phyloP scores from a whole-genome alignment of 345 rosid genomes.

The Lepidium aucheri region DNA sequence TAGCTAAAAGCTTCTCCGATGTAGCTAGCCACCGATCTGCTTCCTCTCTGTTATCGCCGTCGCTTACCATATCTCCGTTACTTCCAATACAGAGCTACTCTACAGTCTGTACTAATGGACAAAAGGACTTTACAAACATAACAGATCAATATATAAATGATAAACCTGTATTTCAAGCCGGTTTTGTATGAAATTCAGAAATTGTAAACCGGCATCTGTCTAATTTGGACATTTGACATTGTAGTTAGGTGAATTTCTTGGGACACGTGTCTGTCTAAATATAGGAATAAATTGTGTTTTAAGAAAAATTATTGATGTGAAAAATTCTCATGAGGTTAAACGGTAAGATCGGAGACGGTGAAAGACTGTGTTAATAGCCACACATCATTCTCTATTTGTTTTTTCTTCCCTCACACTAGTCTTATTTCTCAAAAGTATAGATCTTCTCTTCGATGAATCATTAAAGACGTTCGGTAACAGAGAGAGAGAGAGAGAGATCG shows the following conservation, averaged over 20 bases:
- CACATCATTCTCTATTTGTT: constrained; percentile 16
- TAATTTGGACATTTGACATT: neutral
- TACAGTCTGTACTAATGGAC: neutral
- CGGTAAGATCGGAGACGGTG: constrained; percentile 19
- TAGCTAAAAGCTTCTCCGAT: constrained; percentile 62
- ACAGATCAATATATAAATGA: no score
- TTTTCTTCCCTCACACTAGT: constrained; percentile 1
- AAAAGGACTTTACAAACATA: neutral
- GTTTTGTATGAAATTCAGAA: no score
- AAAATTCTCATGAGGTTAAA: constrained; percentile 5
- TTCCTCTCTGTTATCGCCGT: no score
- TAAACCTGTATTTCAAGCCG: no score
- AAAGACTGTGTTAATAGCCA: constrained; percentile 27
- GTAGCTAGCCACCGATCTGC: constrained; percentile 59
- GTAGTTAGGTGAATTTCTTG: neutral
- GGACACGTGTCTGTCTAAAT: neutral
- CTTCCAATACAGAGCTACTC: neutral
- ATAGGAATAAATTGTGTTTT: neutral
- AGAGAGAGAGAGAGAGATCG: constrained; percentile 13
- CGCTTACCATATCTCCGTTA: constrained; percentile 24
- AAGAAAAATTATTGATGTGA: neutral
- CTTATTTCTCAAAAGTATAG: neutral
- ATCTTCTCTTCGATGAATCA: neutral
- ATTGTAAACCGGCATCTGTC: no score
- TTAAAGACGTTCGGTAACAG: neutral